Evolutionary conservation across 306 rosid species (phyloP).

Genomic region (Acacia crassicarpa): DNA sequence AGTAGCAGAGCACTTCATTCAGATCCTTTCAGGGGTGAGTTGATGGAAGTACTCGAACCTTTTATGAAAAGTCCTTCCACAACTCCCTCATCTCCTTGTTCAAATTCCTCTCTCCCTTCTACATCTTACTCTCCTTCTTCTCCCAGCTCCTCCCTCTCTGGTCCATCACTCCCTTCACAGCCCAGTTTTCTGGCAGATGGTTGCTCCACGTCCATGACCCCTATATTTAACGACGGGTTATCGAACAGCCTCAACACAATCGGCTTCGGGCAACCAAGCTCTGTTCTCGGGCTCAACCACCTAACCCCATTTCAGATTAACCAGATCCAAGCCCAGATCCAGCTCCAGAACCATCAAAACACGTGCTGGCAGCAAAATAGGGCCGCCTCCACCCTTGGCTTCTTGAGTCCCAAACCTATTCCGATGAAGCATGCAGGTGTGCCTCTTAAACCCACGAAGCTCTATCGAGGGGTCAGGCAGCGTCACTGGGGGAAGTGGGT

Average conservation of each 20-base stretch:
- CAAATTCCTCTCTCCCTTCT: constrained; percentile 29
- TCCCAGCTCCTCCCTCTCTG: constrained; percentile 9
- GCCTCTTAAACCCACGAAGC: constrained; percentile 73
- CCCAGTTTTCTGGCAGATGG: constrained; percentile 34
- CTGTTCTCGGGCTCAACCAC: constrained; percentile 59
- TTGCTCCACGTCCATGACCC: constrained; percentile 49
- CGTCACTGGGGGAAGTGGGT: constrained; percentile 99
- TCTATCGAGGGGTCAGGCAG: constrained; percentile 92
- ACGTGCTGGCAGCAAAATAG: constrained; percentile 15
- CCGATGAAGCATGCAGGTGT: constrained; percentile 71
- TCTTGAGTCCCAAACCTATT: constrained; percentile 60
- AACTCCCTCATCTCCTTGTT: constrained; percentile 31
- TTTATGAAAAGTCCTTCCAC: constrained; percentile 85
- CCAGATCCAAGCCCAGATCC: constrained; percentile 77
- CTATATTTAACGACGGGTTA: constrained; percentile 42
- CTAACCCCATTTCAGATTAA: constrained; percentile 64
- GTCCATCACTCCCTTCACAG: constrained; percentile 29
- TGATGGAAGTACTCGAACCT: constrained; percentile 98
- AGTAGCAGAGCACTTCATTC: constrained; percentile 49
- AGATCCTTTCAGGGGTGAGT: constrained; percentile 72
- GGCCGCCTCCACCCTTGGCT: constrained; percentile 28
- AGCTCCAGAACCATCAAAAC: constrained; percentile 40
- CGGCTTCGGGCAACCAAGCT: constrained; percentile 48
- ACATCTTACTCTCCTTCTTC: constrained; percentile 32
- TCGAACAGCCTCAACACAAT: constrained; percentile 34